A percentile compares a stretch with the other conserved stretches of the same genome.
Conservation (phyloP, 2,329 filamentous ascomycete species). For the Diaporthe citri region DNA sequence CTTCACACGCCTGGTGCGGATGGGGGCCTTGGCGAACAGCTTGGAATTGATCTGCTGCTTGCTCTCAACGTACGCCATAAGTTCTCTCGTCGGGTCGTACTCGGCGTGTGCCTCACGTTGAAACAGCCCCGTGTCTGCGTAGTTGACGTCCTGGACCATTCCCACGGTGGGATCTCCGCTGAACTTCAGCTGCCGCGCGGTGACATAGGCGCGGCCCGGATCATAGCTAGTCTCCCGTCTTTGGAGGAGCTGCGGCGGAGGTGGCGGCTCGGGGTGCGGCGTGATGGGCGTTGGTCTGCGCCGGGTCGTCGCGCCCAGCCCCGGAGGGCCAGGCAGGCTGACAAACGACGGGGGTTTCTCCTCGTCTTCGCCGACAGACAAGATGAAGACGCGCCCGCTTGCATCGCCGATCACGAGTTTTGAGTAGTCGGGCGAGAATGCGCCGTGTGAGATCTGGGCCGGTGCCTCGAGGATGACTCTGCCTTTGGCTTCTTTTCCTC, state of each 20-base stretch:
- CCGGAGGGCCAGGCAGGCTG: conserved; percentile 51
- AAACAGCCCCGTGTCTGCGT: conserved; percentile 61
- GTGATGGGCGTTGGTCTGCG: conserved; percentile 62
- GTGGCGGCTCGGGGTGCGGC: conserved; percentile 63
- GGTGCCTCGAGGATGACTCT: conserved; percentile 66
- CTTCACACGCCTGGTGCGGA: conserved; percentile 9
- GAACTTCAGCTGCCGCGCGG: conserved; percentile 55
- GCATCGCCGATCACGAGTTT: conserved; percentile 72
- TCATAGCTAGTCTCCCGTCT: conserved; percentile 45
- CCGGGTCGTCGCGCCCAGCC: conserved; percentile 48
- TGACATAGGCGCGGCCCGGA: conserved; percentile 52
- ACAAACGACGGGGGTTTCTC: conserved; percentile 53
- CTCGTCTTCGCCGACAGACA: conserved; percentile 62
- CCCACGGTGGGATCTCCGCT: conserved; percentile 63
- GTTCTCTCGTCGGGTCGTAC: conserved; percentile 55
- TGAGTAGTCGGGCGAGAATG: conserved; percentile 68
- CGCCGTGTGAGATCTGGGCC: conserved; percentile 68
- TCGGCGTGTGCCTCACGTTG: conserved; percentile 62
- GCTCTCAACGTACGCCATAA: conserved; percentile 58
- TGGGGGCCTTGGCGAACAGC: conserved; percentile 37
- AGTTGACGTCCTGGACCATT: conserved; percentile 67
- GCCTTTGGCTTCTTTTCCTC: conserved; percentile 59
- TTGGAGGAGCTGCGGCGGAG: conserved; percentile 47
- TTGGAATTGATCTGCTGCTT: conserved; percentile 58
- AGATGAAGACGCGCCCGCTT: conserved; percentile 69